Conservation (phyloP, 306 rosid genomes). For the Hippophae rhamnoides region DNA sequence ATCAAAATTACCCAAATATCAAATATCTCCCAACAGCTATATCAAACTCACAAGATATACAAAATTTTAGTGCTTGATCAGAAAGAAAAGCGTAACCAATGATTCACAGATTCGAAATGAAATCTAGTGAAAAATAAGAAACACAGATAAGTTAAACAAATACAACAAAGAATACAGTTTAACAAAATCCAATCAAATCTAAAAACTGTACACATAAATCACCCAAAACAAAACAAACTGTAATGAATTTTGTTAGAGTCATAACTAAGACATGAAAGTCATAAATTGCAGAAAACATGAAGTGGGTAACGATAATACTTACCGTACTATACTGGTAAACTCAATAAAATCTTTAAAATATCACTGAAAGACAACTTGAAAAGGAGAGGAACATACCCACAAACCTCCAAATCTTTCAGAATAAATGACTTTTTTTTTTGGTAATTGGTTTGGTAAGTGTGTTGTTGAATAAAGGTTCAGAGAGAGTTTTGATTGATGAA, state of each 20-base stretch:
- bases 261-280: slow-evolving; percentile 11
- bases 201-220: background rate
- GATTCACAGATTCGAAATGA: slow-evolving; percentile 4
- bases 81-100: background rate
- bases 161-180: background rate
- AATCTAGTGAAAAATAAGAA: background rate
- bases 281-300: background rate
- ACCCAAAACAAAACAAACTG: background rate
- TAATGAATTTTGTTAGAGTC: background rate
- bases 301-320: slow-evolving; percentile 17
- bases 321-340: slow-evolving; percentile 25
- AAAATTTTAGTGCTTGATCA: background rate
- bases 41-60: slow-evolving; percentile 9
- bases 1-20: slow-evolving; percentile 1
- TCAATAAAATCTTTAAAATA: slow-evolving; percentile 7
- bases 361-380: slow-evolving; percentile 20
- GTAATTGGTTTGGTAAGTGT: background rate
- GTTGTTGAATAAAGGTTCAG: slow-evolving; percentile 6
- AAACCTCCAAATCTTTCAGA: slow-evolving; percentile 14
- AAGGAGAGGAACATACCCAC: slow-evolving; percentile 19
- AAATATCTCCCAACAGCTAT: slow-evolving; percentile 11
- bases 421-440: background rate
- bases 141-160: background rate
- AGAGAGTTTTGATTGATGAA: slow-evolving; percentile 10
- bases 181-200: background rate